Base-by-base conservation (phyloP, 352 stramenopile species). In the Globisporangium recalcitrans region DNA sequence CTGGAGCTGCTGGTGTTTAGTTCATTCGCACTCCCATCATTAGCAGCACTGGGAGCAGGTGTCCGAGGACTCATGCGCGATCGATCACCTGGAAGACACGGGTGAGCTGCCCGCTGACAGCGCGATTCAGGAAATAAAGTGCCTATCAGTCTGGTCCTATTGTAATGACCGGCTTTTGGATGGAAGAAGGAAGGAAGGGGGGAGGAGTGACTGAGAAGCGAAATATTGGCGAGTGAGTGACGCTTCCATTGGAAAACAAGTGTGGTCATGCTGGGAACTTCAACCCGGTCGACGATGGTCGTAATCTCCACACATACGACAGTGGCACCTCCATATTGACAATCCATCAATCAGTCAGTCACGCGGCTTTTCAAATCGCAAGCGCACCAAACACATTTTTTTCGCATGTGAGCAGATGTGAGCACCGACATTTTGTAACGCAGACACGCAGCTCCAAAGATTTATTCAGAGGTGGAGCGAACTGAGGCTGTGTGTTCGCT, bases 221-320 rank as follows among this genome's bases (percentile, higher is more conserved):
- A 52, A 52, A 52, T 52, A 52, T 52, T 52, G 21, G 21, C 13
- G 34, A 42, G 34, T n/a, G 34, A 42, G 34, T n/a, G 34, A 42
- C 13, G 19, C n/a, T 42, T 42, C 34, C 34, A 42, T 19, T 11
- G 14, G 9, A 10, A 38, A 38, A 38, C 14, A 38, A 16, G 32
- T 42, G 34, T 4, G 34, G 11, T 0, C 0, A 4, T 6, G 13
- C 2, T 0, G 4, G 11, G 34, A 42, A 42, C 34, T 42, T 42
- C 34, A 42, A 42, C 34, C 13, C n/a, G n/a, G n/a, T n/a, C n/a
- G n/a, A n/a, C n/a, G 34, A 42, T n/a, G 34, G 34, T 42, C 34
- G 34, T 42, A 42, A 42, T 42, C 34, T 13, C n/a, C 13, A n/a
- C 34, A 1, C 0, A 42, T 31, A 31, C 27, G 5, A 31, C 0